Evolutionary conservation across 257 asterid species (phyloP), one percentile per base, ranked within the genome.

Genomic region (Solanum raphanifolium): DNA sequence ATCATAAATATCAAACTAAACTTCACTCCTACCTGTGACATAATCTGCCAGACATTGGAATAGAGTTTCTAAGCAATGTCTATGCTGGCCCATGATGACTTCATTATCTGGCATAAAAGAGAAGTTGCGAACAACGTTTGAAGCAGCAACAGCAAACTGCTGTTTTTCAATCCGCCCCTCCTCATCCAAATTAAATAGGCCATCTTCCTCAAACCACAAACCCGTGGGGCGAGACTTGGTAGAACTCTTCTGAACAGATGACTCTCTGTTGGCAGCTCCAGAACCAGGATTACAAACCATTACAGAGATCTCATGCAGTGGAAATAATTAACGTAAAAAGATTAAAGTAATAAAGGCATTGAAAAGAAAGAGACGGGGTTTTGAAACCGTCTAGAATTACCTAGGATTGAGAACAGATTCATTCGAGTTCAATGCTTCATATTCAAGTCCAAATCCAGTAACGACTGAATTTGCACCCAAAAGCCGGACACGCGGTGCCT

Each of bases 121-220:
- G 75, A 97, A 96, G 94, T 97, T 97, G 76, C 99, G 94, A 38
- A 97, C 88, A 87, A 95, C 92, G 87, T 97, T 97, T 43, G 99
- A 97, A 89, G 98, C 99, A 91, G 97, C 98, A 72, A 94, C 98
- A 87, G 99, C 98, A 91, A 95, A 94, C 36, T 92, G 95, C 91
- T 97, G 98, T 91, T 97, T 97, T 88, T 97, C 99, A 52, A 92
- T 91, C 35, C 98, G 95, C 46, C 98, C 99, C 93, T 94, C 99
- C 78, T 95, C 99, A 75, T 95, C 98, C 72, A 93, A 89, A 90
- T 97, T 95, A 90, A 97, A 97, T 87, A 97, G 91, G 89, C 99
- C 98, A 90, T 96, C 99, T 92, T 97, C 98, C 86, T 96, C 99
- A 86, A 87, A 95, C 99, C 99, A 97, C 99, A 98, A 96, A 89